A percentile compares a stretch with the other conserved stretches of the same genome.
Evolutionary conservation across 1,284 basidiomycete species (phyloP).

Genomic region (Trametes sp.): DNA sequence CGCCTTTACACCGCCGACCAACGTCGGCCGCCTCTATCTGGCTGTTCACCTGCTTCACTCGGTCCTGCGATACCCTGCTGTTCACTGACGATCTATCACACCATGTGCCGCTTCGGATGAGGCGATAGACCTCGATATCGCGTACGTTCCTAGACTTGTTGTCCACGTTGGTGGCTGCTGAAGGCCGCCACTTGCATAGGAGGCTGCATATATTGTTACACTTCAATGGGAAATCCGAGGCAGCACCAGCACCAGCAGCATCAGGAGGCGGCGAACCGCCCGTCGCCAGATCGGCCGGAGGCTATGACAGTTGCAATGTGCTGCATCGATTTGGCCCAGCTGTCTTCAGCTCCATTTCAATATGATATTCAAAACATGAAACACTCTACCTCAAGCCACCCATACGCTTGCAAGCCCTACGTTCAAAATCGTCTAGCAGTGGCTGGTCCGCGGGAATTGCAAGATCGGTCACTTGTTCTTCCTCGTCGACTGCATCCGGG

Average conservation of each 20-base stretch:
- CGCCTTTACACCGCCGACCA: not conserved
- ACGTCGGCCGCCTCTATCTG: not conserved
- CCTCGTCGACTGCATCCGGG: slow-evolving; percentile 9
- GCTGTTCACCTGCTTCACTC: not conserved
- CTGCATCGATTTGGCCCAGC: not conserved
- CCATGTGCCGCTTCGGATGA: slow-evolving; percentile 8
- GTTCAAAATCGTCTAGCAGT: not conserved
- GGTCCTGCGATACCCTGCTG: slow-evolving; percentile 1
- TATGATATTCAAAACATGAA: not conserved
- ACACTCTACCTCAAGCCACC: too few relatives aligned
- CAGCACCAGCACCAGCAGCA: not conserved
- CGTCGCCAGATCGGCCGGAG: not conserved
- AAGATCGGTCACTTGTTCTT: slow-evolving; percentile 2
- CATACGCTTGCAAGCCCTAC: too few relatives aligned
- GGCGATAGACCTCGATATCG: slow-evolving; percentile 8
- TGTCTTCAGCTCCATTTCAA: not conserved
- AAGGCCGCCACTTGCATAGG: not conserved
- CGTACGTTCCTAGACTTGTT: slow-evolving; percentile 4
- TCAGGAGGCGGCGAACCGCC: not conserved
- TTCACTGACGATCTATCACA: not conserved
- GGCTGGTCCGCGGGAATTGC: not conserved
- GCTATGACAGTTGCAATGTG: not conserved
- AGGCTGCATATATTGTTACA: too few relatives aligned
- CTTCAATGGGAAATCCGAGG: not conserved
- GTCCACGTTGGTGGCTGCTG: not conserved